phyloP scores from a whole-genome alignment of 2,329 filamentous ascomycete species.

The Thermothelomyces thermophilus region DNA sequence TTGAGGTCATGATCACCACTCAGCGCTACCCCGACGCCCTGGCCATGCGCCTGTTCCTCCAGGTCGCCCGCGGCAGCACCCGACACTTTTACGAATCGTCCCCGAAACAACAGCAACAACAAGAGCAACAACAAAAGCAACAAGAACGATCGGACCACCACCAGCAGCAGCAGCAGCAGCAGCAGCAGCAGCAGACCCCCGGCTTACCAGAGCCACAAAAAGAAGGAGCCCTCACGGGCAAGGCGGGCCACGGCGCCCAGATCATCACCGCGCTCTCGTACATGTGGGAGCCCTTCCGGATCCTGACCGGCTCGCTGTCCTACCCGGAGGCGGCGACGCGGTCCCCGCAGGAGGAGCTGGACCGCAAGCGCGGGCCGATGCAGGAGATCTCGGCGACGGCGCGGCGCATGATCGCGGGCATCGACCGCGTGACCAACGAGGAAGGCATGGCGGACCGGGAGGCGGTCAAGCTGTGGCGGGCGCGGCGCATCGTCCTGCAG shows the following conservation, averaged over 20 bases:
- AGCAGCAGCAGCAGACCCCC: slow-evolving; percentile 12
- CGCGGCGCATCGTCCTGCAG: slow-evolving; percentile 28
- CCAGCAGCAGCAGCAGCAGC: neutral
- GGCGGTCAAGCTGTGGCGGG: slow-evolving; percentile 25
- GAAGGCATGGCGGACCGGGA: slow-evolving; percentile 26
- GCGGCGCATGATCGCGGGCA: slow-evolving; percentile 40
- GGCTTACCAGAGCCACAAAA: neutral
- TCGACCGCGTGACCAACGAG: slow-evolving; percentile 39
- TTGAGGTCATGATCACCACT: slow-evolving; percentile 54
- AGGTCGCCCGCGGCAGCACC: slow-evolving; percentile 45
- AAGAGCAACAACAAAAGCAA: slow-evolving; percentile 14
- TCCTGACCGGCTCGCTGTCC: slow-evolving; percentile 29
- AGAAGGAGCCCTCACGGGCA: slow-evolving; percentile 25
- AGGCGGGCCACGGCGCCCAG: slow-evolving; percentile 43
- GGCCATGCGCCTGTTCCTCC: slow-evolving; percentile 50
- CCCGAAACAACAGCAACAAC: neutral
- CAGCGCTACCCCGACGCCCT: slow-evolving; percentile 43
- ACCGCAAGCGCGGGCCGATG: slow-evolving; percentile 28
- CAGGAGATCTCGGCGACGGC: slow-evolving; percentile 40
- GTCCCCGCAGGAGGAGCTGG: slow-evolving; percentile 24
- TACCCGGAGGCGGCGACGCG: slow-evolving; percentile 25
- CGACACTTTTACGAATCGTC: slow-evolving; percentile 31
- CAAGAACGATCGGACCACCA: too few relatives aligned
- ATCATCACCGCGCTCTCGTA: slow-evolving; percentile 44
- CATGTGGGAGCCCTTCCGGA: slow-evolving; percentile 44